Conservation (phyloP, 2,329 filamentous ascomycete species). For the Alternaria consortialis region DNA sequence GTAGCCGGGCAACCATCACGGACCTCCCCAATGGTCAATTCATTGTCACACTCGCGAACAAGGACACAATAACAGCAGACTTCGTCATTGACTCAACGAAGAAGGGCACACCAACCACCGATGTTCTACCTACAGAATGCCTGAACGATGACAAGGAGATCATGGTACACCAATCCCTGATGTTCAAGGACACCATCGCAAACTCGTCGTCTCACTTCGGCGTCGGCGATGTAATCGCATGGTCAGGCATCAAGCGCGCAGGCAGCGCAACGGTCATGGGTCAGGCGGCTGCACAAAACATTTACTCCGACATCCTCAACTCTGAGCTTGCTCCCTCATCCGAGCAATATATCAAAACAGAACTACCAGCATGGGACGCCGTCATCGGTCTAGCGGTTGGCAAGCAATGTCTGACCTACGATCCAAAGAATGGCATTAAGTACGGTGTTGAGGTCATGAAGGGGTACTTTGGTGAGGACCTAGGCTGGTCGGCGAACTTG, state of each 20-base stretch:
- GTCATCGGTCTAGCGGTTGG: conserved; percentile 77
- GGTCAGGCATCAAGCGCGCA: conserved; percentile 83
- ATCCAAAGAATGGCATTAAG: conserved; percentile 64
- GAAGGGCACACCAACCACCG: conserved; percentile 68
- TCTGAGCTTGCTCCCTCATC: conserved; percentile 32
- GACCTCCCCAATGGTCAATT: conserved; percentile 43
- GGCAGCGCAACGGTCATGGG: conserved; percentile 80
- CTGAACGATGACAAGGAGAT: conserved; percentile 73
- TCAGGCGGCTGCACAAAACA: conserved; percentile 69
- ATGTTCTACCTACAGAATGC: conserved; percentile 66
- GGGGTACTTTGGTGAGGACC: conserved; percentile 72
- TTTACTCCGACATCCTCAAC: conserved; percentile 49
- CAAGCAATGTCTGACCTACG: conserved; percentile 72
- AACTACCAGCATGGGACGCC: conserved; percentile 52
- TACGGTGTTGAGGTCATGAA: conserved; percentile 70
- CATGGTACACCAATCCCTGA: conserved; percentile 65
- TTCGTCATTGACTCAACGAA: conserved; percentile 76
- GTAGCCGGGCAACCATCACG: conserved; percentile 63
- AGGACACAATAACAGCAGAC: conserved; percentile 63
- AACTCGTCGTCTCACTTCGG: conserved; percentile 72
- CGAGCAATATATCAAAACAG: conserved; percentile 28
- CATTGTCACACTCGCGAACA: conserved; percentile 58
- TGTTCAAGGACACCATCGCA: conserved; percentile 63
- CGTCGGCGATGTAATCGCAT: conserved; percentile 73
- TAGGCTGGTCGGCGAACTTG: conserved; percentile 60